Percentiles rank a stretch among this genome's conserved stretches.
Conservation (phyloP, 768 basidiomycete genomes). For the Lactarius tabidus region DNA sequence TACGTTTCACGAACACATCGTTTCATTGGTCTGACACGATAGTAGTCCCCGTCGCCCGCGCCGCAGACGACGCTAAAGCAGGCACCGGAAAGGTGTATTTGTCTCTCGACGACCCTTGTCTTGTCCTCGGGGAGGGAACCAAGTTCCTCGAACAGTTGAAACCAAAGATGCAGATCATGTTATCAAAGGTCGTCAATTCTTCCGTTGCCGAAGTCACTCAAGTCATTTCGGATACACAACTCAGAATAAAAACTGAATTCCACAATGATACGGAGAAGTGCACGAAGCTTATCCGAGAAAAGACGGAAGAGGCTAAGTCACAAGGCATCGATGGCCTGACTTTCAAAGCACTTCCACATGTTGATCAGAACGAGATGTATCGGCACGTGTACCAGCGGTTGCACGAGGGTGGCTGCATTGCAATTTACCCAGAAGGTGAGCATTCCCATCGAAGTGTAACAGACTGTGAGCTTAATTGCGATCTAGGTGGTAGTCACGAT, state of each 20-base stretch:
- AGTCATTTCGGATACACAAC: constrained; percentile 81
- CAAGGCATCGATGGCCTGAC: constrained; percentile 62
- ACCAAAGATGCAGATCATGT: constrained; percentile 80
- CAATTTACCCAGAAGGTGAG: constrained; percentile 96
- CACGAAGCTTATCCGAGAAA: constrained; percentile 62
- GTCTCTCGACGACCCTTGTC: constrained; percentile 70
- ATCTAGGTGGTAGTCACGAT: constrained; percentile 92
- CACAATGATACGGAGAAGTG: constrained; percentile 74
- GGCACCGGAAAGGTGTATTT: constrained; percentile 72
- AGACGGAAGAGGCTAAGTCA: constrained; percentile 53
- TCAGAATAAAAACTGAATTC: constrained; percentile 84
- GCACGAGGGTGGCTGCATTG: constrained; percentile 83
- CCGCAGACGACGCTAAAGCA: constrained; percentile 76
- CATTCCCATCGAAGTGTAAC: constrained; percentile 14
- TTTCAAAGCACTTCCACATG: constrained; percentile 81
- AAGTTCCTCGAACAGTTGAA: constrained; percentile 68
- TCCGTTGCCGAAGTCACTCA: constrained; percentile 80
- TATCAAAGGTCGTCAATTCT: constrained; percentile 77
- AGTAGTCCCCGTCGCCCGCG: constrained; percentile 88
- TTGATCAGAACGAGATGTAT: constrained; percentile 96
- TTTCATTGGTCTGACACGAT: not conserved
- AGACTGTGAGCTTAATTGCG: constrained; percentile 1
- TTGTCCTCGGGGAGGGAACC: constrained; percentile 79
- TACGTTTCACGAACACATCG: constrained; percentile 9
- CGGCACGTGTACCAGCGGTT: constrained; percentile 84